Evolutionary conservation across 2,329 filamentous ascomycete species (phyloP).

Genomic region (Magnaporthiopsis incrustans): DNA sequence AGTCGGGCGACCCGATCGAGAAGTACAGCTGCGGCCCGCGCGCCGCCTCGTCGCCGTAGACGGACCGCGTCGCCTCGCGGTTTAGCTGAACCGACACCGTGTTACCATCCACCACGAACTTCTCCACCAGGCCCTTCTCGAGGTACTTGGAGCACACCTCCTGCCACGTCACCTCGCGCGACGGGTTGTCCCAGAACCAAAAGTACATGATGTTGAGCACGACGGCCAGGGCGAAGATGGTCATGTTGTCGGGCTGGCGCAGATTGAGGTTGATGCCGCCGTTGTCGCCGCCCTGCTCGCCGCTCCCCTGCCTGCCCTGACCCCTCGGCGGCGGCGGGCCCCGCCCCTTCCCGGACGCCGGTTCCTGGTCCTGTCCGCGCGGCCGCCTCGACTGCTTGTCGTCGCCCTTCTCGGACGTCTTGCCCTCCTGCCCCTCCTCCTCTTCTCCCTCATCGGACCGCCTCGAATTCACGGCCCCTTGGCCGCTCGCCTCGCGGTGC

Average conservation of each 20-base stretch:
- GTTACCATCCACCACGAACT: slow-evolving; percentile 71
- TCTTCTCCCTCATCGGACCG: slow-evolving; percentile 9
- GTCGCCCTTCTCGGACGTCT: neutral
- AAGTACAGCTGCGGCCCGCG: slow-evolving; percentile 75
- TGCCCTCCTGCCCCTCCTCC: slow-evolving; percentile 9
- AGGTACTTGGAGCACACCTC: slow-evolving; percentile 90
- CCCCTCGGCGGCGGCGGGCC: neutral
- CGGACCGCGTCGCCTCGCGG: slow-evolving; percentile 60
- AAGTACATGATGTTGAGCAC: slow-evolving; percentile 25
- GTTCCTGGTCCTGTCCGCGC: slow-evolving; percentile 14
- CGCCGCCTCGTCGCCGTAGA: slow-evolving; percentile 70
- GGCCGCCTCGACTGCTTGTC: slow-evolving; percentile 4
- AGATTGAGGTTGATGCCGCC: slow-evolving; percentile 10
- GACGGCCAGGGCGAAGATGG: slow-evolving; percentile 8
- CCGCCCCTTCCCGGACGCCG: slow-evolving; percentile 8
- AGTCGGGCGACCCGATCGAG: slow-evolving; percentile 88
- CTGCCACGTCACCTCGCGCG: slow-evolving; percentile 83
- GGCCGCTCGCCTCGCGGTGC: slow-evolving; percentile 20
- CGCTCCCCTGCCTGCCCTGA: slow-evolving; percentile 12
- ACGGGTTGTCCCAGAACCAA: slow-evolving; percentile 33
- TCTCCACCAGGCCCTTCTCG: slow-evolving; percentile 92
- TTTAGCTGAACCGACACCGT: slow-evolving; percentile 70
- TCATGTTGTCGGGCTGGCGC: slow-evolving; percentile 9
- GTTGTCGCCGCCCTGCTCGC: slow-evolving; percentile 27
- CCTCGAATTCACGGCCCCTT: slow-evolving; percentile 9